Percentiles rank a stretch among this genome's conserved stretches.
Conservation (phyloP, 176 grass and related monocot species). For the Cenchrus americanus region DNA sequence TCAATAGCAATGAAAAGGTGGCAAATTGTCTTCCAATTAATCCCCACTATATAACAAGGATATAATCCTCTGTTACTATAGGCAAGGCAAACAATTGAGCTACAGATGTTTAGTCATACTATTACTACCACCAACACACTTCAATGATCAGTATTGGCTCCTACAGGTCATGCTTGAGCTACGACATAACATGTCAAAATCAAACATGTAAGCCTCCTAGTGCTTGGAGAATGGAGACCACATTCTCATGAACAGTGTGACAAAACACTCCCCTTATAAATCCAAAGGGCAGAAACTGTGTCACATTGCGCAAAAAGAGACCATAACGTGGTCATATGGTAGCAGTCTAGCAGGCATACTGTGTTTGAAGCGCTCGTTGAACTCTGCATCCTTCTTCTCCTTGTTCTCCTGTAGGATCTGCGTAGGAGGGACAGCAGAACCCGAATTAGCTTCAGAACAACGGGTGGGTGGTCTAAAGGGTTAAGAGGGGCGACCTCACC, state of each 20-base stretch:
- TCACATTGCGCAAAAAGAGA: not conserved
- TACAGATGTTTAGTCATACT: not conserved
- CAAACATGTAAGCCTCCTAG: not conserved
- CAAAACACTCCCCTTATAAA: not conserved
- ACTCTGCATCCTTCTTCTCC: conserved; percentile 97
- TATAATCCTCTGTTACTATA: not conserved
- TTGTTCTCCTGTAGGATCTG: conserved; percentile 96
- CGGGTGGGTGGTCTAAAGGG: not conserved
- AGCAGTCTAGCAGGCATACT: conserved; percentile 51
- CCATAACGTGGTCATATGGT: not conserved
- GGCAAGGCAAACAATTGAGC: not conserved
- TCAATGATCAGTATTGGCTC: not conserved
- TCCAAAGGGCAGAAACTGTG: not conserved
- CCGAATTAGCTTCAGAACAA: conserved; percentile 24
- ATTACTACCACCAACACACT: not conserved
- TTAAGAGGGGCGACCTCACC: conserved; percentile 26
- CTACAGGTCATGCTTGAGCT: not conserved
- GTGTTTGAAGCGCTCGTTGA: conserved; percentile 98
- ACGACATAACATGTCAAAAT: not conserved
- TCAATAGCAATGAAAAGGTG: conserved; percentile 5
- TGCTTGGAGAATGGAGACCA: not conserved
- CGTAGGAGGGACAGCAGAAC: not conserved
- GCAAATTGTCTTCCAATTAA: not conserved
- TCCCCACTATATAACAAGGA: not conserved
- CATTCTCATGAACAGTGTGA: not conserved